These are phyloP conservation scores for Ustilago sp. DNA, from an alignment of 1,284 basidiomycete species.

Conservation along the genomic window DNA sequence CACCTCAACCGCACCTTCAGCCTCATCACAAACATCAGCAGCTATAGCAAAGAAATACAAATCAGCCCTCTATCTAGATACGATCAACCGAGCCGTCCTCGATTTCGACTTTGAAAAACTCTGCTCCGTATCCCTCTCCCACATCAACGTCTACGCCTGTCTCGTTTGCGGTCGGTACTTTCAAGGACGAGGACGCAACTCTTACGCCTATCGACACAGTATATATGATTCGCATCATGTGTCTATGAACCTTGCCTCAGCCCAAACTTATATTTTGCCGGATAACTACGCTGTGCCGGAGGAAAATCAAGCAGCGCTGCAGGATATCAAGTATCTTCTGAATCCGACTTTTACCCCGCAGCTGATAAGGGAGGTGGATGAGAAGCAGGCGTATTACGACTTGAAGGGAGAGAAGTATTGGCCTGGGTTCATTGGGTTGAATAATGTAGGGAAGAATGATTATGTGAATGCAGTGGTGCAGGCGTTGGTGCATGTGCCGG, in stretches of 20 bases:
- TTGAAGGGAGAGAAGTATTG: conserved; percentile 83
- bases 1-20: neutral
- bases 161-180: conserved; percentile 99
- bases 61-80: conserved; percentile 91
- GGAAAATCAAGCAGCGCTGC: conserved; percentile 86
- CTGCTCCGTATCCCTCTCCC: conserved; percentile 93
- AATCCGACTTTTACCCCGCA: conserved; percentile 78
- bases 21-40: neutral
- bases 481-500: conserved; percentile 87
- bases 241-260: conserved; percentile 92
- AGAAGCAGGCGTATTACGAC: conserved; percentile 77
- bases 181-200: conserved; percentile 91
- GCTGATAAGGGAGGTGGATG: conserved; percentile 74
- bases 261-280: conserved; percentile 96
- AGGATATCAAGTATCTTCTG: conserved; percentile 92
- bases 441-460: conserved; percentile 96
- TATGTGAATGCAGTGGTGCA: conserved; percentile 98
- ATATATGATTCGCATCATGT: conserved; percentile 98
- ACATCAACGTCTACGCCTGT: conserved; percentile 98
- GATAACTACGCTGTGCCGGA: conserved; percentile 87
- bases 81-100: conserved; percentile 74
- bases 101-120: conserved; percentile 99
- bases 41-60: conserved; percentile 72
- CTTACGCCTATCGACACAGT: conserved; percentile 95
- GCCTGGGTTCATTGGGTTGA: conserved; percentile 94